Percentiles rank a stretch among this genome's conserved stretches.
These are phyloP conservation scores for Artemisia annua DNA, from an alignment of 129 eudicot genomes.

Conservation along the genomic window DNA sequence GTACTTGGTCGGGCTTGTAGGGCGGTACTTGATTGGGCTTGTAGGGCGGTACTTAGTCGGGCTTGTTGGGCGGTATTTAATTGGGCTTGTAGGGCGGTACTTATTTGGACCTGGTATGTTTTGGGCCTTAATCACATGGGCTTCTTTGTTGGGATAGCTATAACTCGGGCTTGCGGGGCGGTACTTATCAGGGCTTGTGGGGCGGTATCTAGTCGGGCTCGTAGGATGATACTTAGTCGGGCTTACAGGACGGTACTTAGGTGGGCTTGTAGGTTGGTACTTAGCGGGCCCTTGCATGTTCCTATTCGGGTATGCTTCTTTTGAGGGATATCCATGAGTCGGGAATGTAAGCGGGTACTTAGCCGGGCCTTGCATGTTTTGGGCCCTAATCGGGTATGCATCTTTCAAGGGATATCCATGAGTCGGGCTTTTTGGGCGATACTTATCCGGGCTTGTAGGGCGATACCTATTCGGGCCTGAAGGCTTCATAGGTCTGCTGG, in stretches of 20 bases:
- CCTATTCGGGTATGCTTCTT: no score
- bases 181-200: neutral
- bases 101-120: neutral
- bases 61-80: neutral
- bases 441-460: neutral
- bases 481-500: conserved; percentile 2
- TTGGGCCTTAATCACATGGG: no score
- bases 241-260: neutral
- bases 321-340: neutral
- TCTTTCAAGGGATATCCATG: conserved; percentile 1
- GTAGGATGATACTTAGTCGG: conserved; percentile 7
- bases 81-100: neutral
- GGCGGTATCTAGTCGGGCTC: conserved; percentile 10
- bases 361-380: conserved; percentile 5
- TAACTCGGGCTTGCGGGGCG: neutral
- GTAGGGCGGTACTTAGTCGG: neutral
- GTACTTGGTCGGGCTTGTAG: conserved; percentile 6
- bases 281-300: neutral
- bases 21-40: conserved; percentile 1
- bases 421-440: neutral
- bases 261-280: conserved; percentile 4
- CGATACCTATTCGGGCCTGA: neutral
- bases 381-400: neutral
- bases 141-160: neutral
- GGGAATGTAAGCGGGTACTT: neutral